These are phyloP conservation scores for Diaporthe eres DNA, from an alignment of 2,329 filamentous ascomycete species.

Conservation along the genomic window DNA sequence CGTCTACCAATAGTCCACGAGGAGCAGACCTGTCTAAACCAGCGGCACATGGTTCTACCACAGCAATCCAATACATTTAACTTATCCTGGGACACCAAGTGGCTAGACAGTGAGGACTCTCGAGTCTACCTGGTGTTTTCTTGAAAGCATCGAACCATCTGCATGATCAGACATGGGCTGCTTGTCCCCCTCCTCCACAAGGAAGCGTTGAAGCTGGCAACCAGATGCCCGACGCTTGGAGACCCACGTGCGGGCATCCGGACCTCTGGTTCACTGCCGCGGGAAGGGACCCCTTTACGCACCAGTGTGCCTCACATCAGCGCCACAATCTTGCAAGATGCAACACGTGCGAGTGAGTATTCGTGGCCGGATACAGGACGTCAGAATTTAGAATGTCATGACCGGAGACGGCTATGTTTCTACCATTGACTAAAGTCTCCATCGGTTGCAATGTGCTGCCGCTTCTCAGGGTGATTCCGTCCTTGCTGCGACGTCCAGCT, in stretches of 20 bases:
- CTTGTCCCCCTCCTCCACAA: not conserved
- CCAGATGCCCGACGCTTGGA: not conserved
- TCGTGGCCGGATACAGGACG: not conserved
- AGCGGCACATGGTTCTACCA: not conserved
- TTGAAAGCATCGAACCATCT: not conserved
- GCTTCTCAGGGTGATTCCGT: not conserved
- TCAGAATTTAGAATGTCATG: too few relatives aligned
- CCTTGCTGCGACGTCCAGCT: not conserved
- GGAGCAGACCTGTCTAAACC: not conserved
- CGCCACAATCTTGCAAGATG: not conserved
- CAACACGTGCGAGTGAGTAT: not conserved
- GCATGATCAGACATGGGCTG: too few relatives aligned
- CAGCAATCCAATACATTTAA: not conserved
- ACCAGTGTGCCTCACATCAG: not conserved
- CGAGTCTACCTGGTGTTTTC: not conserved
- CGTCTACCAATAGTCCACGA: not conserved
- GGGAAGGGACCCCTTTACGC: not conserved
- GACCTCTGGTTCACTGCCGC: not conserved
- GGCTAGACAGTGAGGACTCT: not conserved
- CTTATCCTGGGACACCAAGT: not conserved
- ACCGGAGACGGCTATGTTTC: not conserved
- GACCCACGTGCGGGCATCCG: constrained; percentile 16
- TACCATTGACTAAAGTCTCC: not conserved
- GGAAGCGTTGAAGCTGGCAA: not conserved
- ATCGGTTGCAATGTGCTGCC: not conserved